A percentile compares a stretch with the other conserved stretches of the same genome.
phyloP scores from a whole-genome alignment of 1,284 basidiomycete species.

The Tylopilus sp. region DNA sequence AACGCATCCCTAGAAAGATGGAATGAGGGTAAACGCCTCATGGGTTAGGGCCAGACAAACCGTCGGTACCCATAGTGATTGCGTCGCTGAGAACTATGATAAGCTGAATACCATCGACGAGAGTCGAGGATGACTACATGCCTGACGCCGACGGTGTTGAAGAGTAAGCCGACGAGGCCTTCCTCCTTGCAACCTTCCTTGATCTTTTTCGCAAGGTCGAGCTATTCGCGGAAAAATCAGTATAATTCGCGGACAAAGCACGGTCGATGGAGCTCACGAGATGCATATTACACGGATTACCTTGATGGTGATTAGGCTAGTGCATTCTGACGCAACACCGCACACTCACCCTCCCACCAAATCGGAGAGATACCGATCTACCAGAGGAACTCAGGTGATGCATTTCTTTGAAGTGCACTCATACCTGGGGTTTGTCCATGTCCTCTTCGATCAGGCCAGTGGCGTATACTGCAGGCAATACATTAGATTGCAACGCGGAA shows the following conservation, averaged over 20 bases:
- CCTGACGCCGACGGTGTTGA: constrained; percentile 82
- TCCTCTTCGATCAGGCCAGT: constrained; percentile 74
- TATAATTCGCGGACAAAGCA: neutral
- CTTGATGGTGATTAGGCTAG: constrained; percentile 34
- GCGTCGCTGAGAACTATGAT: constrained; percentile 51
- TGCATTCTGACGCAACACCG: neutral
- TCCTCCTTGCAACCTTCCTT: constrained; percentile 76
- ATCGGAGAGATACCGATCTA: constrained; percentile 81
- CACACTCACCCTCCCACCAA: constrained; percentile 77
- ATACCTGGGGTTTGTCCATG: constrained; percentile 77
- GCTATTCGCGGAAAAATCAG: constrained; percentile 40
- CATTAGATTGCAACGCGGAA: constrained; percentile 3
- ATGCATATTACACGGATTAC: constrained; percentile 81
- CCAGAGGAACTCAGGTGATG: constrained; percentile 5
- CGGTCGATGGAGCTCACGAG: constrained; percentile 44
- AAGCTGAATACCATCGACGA: neutral
- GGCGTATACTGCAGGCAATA: constrained; percentile 59
- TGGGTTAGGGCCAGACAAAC: constrained; percentile 37
- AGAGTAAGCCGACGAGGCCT: constrained; percentile 71
- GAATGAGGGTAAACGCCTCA: constrained; percentile 3
- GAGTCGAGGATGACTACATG: constrained; percentile 24
- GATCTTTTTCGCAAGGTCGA: constrained; percentile 70
- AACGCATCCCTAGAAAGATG: constrained; percentile 62
- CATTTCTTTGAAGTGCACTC: constrained; percentile 3
- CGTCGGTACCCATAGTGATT: constrained; percentile 82